Base-by-base conservation (phyloP, 495 filamentous ascomycete species). In the Penicillium cataractarum region DNA sequence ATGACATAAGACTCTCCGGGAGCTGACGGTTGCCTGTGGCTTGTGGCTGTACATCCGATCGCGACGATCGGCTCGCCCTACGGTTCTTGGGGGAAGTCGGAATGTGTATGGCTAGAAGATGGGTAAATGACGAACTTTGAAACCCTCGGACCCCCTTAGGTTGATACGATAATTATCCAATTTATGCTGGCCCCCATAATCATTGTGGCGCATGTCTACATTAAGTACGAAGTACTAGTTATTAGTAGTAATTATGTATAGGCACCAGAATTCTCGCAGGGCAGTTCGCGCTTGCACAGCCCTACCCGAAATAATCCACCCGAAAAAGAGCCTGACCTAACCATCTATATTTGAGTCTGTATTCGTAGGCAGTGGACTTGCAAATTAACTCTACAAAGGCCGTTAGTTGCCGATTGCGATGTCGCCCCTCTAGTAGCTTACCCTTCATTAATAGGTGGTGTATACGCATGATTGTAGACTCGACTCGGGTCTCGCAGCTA, bases 1-100 rank as follows among this genome's bases (percentile, higher is more conserved):
- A 76, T 76, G 75, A 77, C 73, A 77, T 77, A 76, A 77, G 66
- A 70, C 65, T 64, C 31, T 7, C 32, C 32, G 58, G 44, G 57
- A 59, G 55, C 46, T 50, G 46, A 50, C 32, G 51, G 17, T 31
- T 3, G 49, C 42, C 42, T 52, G 51, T 54, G 31, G 39, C 31
- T 42, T 69, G 69, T 71, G 69, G 69, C 69, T 68, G 68, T 68
- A 13, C 13, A 31, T 6, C 29, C 49, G 49, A 52, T 52, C 27
- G 49, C 19, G 49, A 52, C 31, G 51, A 54, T 33, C 51, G 32
- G 17, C 26, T 46, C 40, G 39, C 22, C 44, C 19, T 26, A 48
- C 17, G 44, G 24, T 26, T 48, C 44, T 26, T 22, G 7, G 9
- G 42, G 9, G 42, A 4, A 22, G 10, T 22, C 8, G 9, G 19